Evolutionary conservation across 75 land plant genomes (phyloP).

Genomic region (Cupressus sempervirens): DNA sequence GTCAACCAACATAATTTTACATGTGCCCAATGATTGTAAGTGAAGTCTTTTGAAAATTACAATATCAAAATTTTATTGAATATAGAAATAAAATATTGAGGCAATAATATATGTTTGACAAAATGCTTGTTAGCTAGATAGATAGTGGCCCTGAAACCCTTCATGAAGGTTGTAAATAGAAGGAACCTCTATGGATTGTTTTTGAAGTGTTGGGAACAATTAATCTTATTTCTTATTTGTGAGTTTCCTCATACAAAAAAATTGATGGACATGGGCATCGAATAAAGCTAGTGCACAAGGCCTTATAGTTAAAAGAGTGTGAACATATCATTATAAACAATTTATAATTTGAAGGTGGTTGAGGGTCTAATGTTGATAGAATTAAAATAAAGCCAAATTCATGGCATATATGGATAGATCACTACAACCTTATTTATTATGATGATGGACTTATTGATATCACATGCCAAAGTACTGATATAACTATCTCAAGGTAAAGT

Average conservation of each 20-base stretch:
- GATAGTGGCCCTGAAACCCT: constrained; percentile 91
- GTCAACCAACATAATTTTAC: neutral
- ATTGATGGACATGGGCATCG: constrained; percentile 95
- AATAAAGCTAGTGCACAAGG: constrained; percentile 77
- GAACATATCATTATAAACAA: constrained; percentile 97
- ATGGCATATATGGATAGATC: constrained; percentile 94
- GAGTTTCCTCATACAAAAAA: constrained; percentile 85
- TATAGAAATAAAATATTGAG: neutral
- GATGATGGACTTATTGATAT: constrained; percentile 98
- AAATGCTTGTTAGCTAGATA: constrained; percentile 25
- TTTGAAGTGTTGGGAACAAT: constrained; percentile 95
- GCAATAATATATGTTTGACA: neutral
- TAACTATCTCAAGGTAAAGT: constrained; percentile 81
- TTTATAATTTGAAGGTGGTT: constrained; percentile 84
- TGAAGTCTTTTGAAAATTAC: neutral
- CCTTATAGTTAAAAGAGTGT: constrained; percentile 84
- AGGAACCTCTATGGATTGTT: constrained; percentile 91
- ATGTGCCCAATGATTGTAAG: neutral
- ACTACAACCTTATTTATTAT: constrained; percentile 77
- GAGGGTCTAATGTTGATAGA: constrained; percentile 89
- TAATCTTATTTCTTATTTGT: constrained; percentile 49
- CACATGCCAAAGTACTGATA: constrained; percentile 82
- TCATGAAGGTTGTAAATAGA: constrained; percentile 74
- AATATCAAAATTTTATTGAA: neutral
- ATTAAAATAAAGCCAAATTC: constrained; percentile 94